Percentiles rank a stretch among this genome's conserved stretches.
Conservation (phyloP, 176 grass and related monocot species). For the Panicum miliaceum region DNA sequence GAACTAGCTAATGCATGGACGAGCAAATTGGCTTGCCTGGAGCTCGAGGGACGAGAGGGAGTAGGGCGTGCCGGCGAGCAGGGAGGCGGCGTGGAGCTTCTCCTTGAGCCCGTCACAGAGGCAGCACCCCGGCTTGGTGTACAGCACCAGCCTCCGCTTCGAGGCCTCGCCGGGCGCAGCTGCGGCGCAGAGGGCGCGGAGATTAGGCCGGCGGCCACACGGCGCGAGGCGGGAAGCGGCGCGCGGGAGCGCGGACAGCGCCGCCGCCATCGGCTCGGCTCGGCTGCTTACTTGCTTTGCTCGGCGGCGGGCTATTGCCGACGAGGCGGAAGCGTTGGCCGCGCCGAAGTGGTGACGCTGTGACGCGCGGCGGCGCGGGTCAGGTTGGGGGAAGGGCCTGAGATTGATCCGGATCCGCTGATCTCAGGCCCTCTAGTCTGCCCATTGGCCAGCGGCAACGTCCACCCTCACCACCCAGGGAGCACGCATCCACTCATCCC, state of each 20-base stretch:
- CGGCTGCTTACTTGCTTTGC: neutral
- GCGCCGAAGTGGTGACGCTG: slow-evolving; percentile 13
- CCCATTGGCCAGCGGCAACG: too few relatives aligned
- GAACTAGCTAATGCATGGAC: neutral
- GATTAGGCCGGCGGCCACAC: neutral
- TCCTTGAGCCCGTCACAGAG: slow-evolving; percentile 95
- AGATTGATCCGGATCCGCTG: too few relatives aligned
- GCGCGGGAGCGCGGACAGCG: slow-evolving; percentile 36
- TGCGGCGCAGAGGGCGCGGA: slow-evolving; percentile 47
- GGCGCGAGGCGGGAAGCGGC: slow-evolving; percentile 40
- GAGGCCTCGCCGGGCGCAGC: slow-evolving; percentile 30
- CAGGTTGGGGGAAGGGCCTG: too few relatives aligned
- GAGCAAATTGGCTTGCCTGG: slow-evolving; percentile 44
- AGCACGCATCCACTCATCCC: too few relatives aligned
- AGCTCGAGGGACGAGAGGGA: slow-evolving; percentile 79
- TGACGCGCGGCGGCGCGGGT: slow-evolving; percentile 33
- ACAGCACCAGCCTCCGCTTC: slow-evolving; percentile 68
- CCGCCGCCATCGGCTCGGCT: slow-evolving; percentile 39
- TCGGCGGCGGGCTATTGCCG: slow-evolving; percentile 25
- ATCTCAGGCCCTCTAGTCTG: too few relatives aligned
- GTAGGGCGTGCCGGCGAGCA: slow-evolving; percentile 58
- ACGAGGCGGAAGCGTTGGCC: neutral
- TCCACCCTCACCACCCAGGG: too few relatives aligned
- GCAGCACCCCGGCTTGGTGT: slow-evolving; percentile 89
- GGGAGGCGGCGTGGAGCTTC: slow-evolving; percentile 75